Evolutionary conservation across 805 yeast genomes (phyloP).

Genomic region (Hanseniaspora singularis): DNA sequence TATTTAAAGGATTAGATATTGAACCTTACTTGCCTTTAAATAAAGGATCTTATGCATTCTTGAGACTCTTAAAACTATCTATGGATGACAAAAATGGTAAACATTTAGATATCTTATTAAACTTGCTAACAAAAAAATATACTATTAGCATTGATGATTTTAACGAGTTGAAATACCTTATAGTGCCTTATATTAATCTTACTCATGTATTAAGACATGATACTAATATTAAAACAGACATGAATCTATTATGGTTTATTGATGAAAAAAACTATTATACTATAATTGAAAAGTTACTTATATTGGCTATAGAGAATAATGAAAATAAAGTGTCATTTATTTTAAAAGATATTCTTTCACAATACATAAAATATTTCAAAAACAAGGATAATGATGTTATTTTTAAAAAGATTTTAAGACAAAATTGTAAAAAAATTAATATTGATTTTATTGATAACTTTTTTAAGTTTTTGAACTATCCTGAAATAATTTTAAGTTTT

Average conservation of each 20-base stretch:
- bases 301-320: too few species aligned
- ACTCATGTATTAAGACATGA: too few species aligned
- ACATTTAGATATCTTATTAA: background rate
- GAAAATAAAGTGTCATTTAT: too few species aligned
- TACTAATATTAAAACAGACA: too few species aligned
- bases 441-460: background rate
- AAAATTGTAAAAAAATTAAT: too few species aligned
- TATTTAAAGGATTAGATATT: background rate
- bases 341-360: too few species aligned
- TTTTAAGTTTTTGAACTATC: background rate
- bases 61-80: background rate
- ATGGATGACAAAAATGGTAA: background rate
- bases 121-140: too few species aligned
- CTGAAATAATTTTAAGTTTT: background rate
- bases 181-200: too few species aligned
- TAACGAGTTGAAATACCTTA: background rate
- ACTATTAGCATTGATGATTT: background rate
- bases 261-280: too few species aligned
- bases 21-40: background rate
- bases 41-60: background rate
- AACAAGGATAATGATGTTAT: background rate
- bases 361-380: too few species aligned
- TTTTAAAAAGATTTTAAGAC: background rate
- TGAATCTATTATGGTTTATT: too few species aligned
- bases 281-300: too few species aligned